Base-by-base conservation (phyloP, 805 yeast species). In the Metschnikowia cubensis region DNA sequence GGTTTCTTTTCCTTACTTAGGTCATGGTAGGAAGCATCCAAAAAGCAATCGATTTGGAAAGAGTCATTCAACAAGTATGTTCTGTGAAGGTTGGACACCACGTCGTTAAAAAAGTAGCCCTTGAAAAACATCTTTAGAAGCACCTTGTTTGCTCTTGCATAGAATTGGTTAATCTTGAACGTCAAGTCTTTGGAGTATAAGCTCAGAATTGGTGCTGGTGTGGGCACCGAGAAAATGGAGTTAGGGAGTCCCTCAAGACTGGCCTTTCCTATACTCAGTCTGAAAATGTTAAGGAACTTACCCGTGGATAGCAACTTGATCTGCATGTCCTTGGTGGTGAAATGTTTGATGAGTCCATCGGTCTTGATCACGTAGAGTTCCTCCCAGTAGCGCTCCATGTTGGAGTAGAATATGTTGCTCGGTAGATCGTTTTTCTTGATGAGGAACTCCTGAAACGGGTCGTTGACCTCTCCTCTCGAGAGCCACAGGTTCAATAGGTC, bases 361-460 rank as follows among this genome's bases (percentile, higher is more conserved):
- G 78, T 78, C 44, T 91, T 75, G 15, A 90, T 74, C 5, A 87
- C 77, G 63, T 80, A 94, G 52, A 88, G 82, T 47, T 85, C 84
- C 41, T 83, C 81, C 91, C 92, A 87, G 56, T 82, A 79, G 45
- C 81, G 77, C 53, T 85, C 89, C 53, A 79, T 74, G 50, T 74
- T 74, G 10, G 65, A 55, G 48, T 64, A 62, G 50, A 72, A 60
- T 8, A 67, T 52, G 25, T 59, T 64, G 36, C 53, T 39, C 7
- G 74, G 72, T 7, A 55, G 53, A 20, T 57, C 56, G 45, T 59
- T 57, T 35, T 49, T 37, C 41, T 52, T 57, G n/a, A 94, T 80
- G 61, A 90, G 68, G 63, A 94, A 94, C 64, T 92, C 99, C 36
- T 84, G 82, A 61, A 81, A 82, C 0, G 88, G 89, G 58, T 94